Evolutionary conservation across 208 protist genomes (phyloP), one percentile per base, ranked within the genome.

Genomic region (Leishmania guyanensis): DNA sequence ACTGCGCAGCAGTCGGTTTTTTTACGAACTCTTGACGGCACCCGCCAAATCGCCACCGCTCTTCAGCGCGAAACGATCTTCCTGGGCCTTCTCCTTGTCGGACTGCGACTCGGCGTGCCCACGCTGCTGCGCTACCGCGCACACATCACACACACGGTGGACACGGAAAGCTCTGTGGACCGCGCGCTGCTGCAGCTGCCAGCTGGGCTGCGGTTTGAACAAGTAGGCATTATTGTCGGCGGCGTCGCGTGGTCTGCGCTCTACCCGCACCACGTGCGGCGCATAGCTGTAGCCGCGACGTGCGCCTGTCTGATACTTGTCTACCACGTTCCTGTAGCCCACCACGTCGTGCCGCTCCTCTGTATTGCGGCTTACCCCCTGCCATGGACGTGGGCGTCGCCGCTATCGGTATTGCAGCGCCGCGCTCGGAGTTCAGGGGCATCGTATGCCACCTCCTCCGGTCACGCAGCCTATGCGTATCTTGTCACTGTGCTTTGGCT

Each of bases 71-170:
- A 51, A 20, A 50, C 70, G 22, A 58, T 81, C 10, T 78, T 86
- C 66, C 33, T 87, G 14, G 69, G 43, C 3, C 58, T 76, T 29
- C 43, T 89, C 26, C 68, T 88, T 5, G 12, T 92, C 20, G 81
- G 43, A 1, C 54, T 89, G 50, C 82, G 90, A 6, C 43, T 88
- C 20, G 56, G 78, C 16, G 84, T 89, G 39, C 89, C 89, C 9
- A 65, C 79, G 65, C 66, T 91, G 75, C 82, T 89, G 70, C 88
- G 84, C 50, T 81, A 89, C 64, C 87, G 89, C 3, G 88, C 85
- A 8, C 89, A 91, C 80, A 91, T 95, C 70, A 90, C 88, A 0
- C 88, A 93, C 85, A 80, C 80, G 22, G 89, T 91, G 16, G 88
- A 88, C 56, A 83, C 75, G 51, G 79, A 79, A 20, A 90, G 88